Base-by-base conservation (phyloP, 2,329 filamentous ascomycete genomes). In the Sporothrix curviconia region DNA sequence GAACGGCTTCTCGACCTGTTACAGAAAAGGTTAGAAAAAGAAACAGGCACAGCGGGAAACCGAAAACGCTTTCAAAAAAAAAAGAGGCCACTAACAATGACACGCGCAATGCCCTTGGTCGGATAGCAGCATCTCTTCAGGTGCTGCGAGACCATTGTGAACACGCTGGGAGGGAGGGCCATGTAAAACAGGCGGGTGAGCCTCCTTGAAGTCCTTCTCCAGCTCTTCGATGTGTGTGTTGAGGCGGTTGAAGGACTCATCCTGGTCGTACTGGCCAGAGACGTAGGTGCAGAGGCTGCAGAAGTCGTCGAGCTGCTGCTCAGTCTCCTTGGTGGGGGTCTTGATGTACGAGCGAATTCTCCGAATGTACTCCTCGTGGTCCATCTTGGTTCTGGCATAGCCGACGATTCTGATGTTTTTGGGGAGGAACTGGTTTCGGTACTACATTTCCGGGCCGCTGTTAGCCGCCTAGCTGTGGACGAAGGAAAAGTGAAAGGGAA, bases 321-420 rank as follows among this genome's bases (percentile, higher is more conserved):
- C 92, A 66, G 95, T 86, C 67, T 97, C 94, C 79, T 96, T 95
- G 66, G 92, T 96, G 15, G 94, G 94, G 15, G 92, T 94, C 83
- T 99, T 97, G 79, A 99, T 99, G 78, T 96, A 95, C 60, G 91
- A 96, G 77, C 89, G 92, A 75, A 99, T 91, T 66, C 94, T 85
- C 76, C 87, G 89, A 71, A 97, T 82, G 78, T 89, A 97, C 74
- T 99, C 94, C 63, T 90, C 86, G 69, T 92, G 91, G 77, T 97
- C 92, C 94, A 99, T 99, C 81, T 96, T 96, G 67, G 94, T 99
- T 72, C 94, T 87, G 68, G 94, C 94, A 90, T 99, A 99, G 79
- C 94, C 94, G 68, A 99, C 85, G 71, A 99, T 96, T 75, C 86
- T 89, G 76, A 96, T 91, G 74, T 95, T 91, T 76, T 95, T 95